phyloP scores from a whole-genome alignment of 2,329 filamentous ascomycete species.

The Alternaria postmessia region DNA sequence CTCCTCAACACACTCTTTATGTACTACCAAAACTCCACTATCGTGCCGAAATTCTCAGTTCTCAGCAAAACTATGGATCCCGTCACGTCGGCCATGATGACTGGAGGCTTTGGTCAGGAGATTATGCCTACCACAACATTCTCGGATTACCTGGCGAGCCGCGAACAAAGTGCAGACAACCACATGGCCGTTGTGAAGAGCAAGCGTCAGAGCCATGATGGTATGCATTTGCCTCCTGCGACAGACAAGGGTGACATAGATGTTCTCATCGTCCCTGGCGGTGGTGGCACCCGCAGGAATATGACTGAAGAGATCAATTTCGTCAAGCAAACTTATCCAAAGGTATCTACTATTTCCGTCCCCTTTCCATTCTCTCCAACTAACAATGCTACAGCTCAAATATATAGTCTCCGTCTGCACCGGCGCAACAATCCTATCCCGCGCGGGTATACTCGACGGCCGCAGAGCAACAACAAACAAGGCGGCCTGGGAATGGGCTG shows the following conservation, averaged over 20 bases:
- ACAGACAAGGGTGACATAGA: slow-evolving; percentile 55
- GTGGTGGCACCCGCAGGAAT: slow-evolving; percentile 57
- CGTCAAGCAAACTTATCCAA: slow-evolving; percentile 58
- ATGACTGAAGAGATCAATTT: slow-evolving; percentile 56
- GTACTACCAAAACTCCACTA: slow-evolving; percentile 29
- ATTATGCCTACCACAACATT: slow-evolving; percentile 64
- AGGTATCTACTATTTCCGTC: slow-evolving; percentile 39
- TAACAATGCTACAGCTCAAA: slow-evolving; percentile 33
- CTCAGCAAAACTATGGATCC: slow-evolving; percentile 40
- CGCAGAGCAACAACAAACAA: slow-evolving; percentile 73
- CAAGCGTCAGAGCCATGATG: not conserved
- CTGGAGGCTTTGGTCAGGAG: slow-evolving; percentile 45
- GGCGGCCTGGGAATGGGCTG: slow-evolving; percentile 59
- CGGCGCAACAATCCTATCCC: slow-evolving; percentile 65
- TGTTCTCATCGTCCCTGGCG: slow-evolving; percentile 72
- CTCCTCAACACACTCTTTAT: slow-evolving; percentile 49
- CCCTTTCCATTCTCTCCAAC: not conserved
- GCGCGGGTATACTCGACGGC: slow-evolving; percentile 67
- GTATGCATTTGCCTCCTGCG: not conserved
- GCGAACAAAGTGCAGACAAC: not conserved
- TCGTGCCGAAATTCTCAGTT: slow-evolving; percentile 35
- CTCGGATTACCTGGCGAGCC: slow-evolving; percentile 53
- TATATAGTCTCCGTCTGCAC: slow-evolving; percentile 73
- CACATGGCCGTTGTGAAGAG: not conserved
- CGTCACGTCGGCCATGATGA: slow-evolving; percentile 32